Evolutionary conservation across 306 rosid genomes (phyloP), one percentile per base, ranked within the genome.

Genomic region (Prunus campanulata): DNA sequence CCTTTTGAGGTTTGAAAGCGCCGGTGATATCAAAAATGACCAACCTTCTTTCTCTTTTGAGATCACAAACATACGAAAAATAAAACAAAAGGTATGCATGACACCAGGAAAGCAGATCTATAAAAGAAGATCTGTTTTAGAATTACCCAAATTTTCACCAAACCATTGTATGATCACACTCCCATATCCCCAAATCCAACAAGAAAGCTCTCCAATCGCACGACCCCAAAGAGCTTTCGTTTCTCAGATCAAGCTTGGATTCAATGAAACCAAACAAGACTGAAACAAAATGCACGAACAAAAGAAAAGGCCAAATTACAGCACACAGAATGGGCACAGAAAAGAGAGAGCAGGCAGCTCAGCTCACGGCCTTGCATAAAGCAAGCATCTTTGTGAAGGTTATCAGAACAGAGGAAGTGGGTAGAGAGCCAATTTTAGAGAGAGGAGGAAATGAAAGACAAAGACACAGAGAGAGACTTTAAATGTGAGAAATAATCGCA

Each of bases 21-120:
- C 46, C 73, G 35, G 68, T 42, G 30, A 46, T 48, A n/a, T 22
- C 24, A 77, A 48, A 46, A 46, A 48, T 42, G 27, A 14, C 56
- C 63, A 54, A 63, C 29, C 39, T 62, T 62, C 48, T 74, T 9
- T 11, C 27, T 22, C 61, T 25, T 30, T 24, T 67, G 6, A 20
- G 67, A 77, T 64, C 54, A 42, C 29, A 75, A 19, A 73, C n/a
- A 59, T 16, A 70, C 24, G 64, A 3, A 42, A 68, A 57, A 65
- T 77, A 8, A 0, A 56, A 24, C 72, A 46, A 49, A 49, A 66
- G 70, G 64, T 8, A 54, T n/a, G 19, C 49, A 30, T 52, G 59
- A 55, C 71, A 67, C 20, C 72, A 56, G 50, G 51, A 72, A 79
- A 78, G 57, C 79, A 74, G 86, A 83, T 80, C 86, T 47, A 44